Percentiles rank a stretch among this genome's conserved stretches.
These are phyloP conservation scores for Sugiyamaella neomexicana DNA, from an alignment of 1,139 yeast species.

Conservation along the genomic window DNA sequence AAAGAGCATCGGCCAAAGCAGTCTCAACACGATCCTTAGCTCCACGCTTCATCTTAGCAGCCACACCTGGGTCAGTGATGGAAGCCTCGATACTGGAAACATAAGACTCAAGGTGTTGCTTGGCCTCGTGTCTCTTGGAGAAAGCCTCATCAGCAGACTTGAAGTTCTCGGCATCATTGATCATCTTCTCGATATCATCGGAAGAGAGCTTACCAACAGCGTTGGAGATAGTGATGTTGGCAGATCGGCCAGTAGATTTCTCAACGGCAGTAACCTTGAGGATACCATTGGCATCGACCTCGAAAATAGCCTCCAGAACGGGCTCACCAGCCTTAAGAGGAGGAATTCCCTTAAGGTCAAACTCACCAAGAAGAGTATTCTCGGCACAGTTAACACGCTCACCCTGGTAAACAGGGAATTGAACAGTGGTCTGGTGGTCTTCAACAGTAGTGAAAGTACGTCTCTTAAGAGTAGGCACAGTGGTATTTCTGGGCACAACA, in stretches of 20 bases:
- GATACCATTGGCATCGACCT: constrained; percentile 99
- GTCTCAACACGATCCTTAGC: constrained; percentile 97
- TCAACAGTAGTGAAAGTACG: constrained; percentile 99
- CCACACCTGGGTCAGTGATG: constrained; percentile 96
- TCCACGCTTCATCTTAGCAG: constrained; percentile 97
- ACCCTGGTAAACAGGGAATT: constrained; percentile 99
- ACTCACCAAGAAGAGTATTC: constrained; percentile 99
- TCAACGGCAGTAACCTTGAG: constrained; percentile 99
- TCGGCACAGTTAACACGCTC: constrained; percentile 99
- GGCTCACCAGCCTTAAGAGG: constrained; percentile 99
- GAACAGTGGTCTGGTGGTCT: constrained; percentile 99
- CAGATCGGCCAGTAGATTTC: constrained; percentile 98
- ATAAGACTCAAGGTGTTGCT: constrained; percentile 99
- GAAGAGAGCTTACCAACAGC: constrained; percentile 98
- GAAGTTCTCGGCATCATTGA: constrained; percentile 97
- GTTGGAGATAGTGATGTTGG: constrained; percentile 99
- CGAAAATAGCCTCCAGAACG: constrained; percentile 98
- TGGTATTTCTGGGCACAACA: constrained; percentile 99
- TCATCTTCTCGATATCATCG: constrained; percentile 98
- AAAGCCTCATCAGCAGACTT: constrained; percentile 98
- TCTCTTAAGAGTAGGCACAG: constrained; percentile 99
- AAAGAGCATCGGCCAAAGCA: constrained; percentile 97
- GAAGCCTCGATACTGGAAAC: constrained; percentile 96
- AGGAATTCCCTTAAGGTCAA: constrained; percentile 98
- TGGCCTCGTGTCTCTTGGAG: constrained; percentile 99